These are phyloP conservation scores for Pelagophyceae sp. DNA, from an alignment of 352 stramenopile species.

Conservation along the genomic window DNA sequence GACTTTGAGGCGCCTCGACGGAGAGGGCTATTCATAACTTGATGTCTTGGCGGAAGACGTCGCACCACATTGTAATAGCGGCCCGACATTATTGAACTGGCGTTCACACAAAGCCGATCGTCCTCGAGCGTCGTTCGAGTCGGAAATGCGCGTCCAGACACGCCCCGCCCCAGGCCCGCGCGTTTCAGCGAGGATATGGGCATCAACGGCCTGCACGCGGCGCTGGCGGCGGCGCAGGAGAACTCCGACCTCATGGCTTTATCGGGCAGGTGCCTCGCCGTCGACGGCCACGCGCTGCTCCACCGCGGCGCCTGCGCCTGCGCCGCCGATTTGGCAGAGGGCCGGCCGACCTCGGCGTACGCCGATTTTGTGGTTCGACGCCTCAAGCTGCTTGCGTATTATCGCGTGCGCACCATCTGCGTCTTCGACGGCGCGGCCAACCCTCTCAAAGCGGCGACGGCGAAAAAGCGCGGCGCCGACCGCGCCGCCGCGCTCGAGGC, in stretches of 20 bases:
- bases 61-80: no score
- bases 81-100: no score
- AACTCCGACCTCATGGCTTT: background rate
- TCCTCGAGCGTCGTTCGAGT: no score
- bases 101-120: no score
- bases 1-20: no score
- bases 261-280: background rate
- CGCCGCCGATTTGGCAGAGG: background rate
- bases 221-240: background rate
- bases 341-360: background rate
- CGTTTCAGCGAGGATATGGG: no score
- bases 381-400: background rate
- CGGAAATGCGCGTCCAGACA: no score
- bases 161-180: no score
- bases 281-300: background rate
- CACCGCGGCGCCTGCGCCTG: background rate
- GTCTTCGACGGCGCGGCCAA: conserved; percentile 14
- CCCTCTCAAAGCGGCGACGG: background rate
- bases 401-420: background rate
- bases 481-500: background rate
- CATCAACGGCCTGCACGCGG: background rate
- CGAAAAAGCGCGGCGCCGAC: background rate
- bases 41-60: no score
- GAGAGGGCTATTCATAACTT: no score
- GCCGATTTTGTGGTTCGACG: background rate